Percentiles rank a stretch among this genome's conserved stretches.
Evolutionary conservation across 176 grass and related monocot species (phyloP).

Genomic region (Zoysia japonica): DNA sequence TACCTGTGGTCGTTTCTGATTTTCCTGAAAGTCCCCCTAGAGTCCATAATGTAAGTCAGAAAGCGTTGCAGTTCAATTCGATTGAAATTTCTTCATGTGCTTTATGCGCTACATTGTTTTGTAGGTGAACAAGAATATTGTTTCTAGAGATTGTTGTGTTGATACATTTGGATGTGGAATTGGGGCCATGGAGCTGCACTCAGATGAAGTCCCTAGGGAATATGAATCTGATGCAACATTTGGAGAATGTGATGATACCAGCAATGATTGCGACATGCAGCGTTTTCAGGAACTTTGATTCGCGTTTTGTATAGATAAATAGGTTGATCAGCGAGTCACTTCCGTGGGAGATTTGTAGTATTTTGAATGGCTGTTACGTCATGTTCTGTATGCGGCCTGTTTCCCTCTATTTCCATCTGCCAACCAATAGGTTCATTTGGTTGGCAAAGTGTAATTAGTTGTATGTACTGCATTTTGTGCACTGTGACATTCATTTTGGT

Average conservation of each 20-base stretch:
- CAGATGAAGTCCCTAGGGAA: conserved; percentile 14
- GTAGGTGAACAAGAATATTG: conserved; percentile 48
- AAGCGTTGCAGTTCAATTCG: not conserved
- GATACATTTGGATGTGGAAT: conserved; percentile 43
- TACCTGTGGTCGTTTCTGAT: conserved; percentile 44
- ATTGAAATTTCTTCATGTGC: not conserved
- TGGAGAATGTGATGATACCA: conserved; percentile 22
- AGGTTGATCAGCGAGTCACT: not conserved
- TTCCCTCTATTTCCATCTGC: conserved; percentile 19
- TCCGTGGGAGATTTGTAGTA: conserved; percentile 10
- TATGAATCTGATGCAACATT: conserved; percentile 20
- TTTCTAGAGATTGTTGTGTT: conserved; percentile 28
- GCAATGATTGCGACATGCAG: conserved; percentile 25
- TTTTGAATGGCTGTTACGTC: conserved; percentile 22
- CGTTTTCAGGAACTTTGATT: conserved; percentile 24
- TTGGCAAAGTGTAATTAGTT: conserved; percentile 54
- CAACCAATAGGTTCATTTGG: conserved; percentile 9
- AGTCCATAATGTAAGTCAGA: conserved; percentile 45
- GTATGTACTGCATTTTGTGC: conserved; percentile 12
- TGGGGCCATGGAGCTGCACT: conserved; percentile 31
- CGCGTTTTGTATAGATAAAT: not conserved
- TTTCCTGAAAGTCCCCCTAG: conserved; percentile 41
- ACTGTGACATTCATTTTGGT: not conserved
- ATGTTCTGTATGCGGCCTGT: conserved; percentile 4
- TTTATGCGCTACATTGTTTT: conserved; percentile 16